These are phyloP conservation scores for Phyllosticta citriasiana DNA, from an alignment of 2,329 filamentous ascomycete genomes.

Conservation along the genomic window DNA sequence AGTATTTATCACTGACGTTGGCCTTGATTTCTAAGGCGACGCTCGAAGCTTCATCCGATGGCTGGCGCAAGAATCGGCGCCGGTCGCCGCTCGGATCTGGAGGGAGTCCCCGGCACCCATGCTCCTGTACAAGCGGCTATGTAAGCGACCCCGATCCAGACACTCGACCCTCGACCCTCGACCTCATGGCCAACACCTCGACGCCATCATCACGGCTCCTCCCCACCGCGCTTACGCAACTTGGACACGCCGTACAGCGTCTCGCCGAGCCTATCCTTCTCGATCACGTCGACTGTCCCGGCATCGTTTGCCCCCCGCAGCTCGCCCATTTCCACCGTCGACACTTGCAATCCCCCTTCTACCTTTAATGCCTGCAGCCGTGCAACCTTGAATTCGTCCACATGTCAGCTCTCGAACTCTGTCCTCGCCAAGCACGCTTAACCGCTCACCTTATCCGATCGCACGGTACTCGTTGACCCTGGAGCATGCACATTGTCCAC, in stretches of 20 bases:
- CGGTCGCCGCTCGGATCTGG: neutral
- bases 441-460: conserved; percentile 20
- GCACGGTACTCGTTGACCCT: conserved; percentile 37
- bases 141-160: conserved; percentile 3
- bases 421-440: neutral
- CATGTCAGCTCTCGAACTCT: conserved; percentile 3
- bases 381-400: conserved; percentile 4
- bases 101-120: neutral
- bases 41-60: conserved; percentile 9
- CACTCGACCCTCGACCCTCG: neutral
- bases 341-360: neutral
- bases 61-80: conserved; percentile 6
- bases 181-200: neutral
- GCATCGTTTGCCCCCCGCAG: conserved; percentile 13
- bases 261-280: conserved; percentile 16
- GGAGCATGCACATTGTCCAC: conserved; percentile 44
- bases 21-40: conserved; percentile 10
- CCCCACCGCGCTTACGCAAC: conserved; percentile 38
- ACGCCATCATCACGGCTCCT: conserved; percentile 19
- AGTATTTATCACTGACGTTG: conserved; percentile 7
- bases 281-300: conserved; percentile 16
- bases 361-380: neutral
- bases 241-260: conserved; percentile 40
- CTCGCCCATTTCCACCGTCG: neutral
- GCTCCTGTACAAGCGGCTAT: neutral